Conservation (phyloP, 2,329 filamentous ascomycete genomes). For the Pezicula carpinea region DNA sequence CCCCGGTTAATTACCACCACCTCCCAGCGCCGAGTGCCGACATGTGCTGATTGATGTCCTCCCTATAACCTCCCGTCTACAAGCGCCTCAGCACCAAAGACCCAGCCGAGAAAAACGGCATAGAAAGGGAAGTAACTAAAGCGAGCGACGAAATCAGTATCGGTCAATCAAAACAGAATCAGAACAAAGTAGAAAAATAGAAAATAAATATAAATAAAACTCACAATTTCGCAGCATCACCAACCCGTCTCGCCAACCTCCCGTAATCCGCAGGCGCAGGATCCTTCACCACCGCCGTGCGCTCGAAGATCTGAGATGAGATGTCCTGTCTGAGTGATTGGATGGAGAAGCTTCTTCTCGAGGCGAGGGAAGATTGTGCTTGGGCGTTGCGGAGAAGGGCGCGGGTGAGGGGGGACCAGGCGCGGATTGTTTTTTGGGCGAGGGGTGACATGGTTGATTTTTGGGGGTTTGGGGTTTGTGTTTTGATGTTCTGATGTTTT, state of each 20-base stretch:
- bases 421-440: too few relatives aligned
- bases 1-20: too few relatives aligned
- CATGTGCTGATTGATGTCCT: too few relatives aligned
- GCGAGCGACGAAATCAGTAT: not conserved
- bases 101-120: not conserved
- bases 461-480: too few relatives aligned
- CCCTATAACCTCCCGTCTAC: too few relatives aligned
- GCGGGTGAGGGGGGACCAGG: too few relatives aligned
- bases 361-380: not conserved
- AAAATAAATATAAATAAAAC: too few relatives aligned
- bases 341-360: not conserved
- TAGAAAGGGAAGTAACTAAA: constrained; percentile 1
- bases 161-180: not conserved
- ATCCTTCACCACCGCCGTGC: not conserved
- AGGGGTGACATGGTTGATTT: too few relatives aligned
- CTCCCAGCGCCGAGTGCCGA: too few relatives aligned
- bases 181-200: not conserved
- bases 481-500: too few relatives aligned
- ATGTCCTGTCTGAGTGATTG: not conserved
- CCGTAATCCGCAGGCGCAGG: not conserved
- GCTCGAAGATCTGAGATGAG: not conserved
- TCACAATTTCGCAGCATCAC: not conserved
- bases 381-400: not conserved
- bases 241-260: not conserved
- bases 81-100: not conserved